phyloP scores from a whole-genome alignment of 768 basidiomycete species.

The Boletus subcaerulescens region DNA sequence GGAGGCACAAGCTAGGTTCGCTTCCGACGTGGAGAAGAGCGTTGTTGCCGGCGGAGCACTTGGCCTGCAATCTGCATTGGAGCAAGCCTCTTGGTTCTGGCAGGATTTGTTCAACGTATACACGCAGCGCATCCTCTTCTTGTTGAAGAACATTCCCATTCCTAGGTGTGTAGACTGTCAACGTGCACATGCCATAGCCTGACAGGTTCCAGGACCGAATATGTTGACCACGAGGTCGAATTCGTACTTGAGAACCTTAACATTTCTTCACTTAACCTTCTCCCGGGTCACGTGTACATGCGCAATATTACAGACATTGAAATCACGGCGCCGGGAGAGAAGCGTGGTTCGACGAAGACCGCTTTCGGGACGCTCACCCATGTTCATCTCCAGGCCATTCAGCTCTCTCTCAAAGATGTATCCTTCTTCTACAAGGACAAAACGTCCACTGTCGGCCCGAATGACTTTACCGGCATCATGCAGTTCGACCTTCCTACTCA shows the following conservation, averaged over 20 bases:
- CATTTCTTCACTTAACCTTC: slow-evolving; percentile 60
- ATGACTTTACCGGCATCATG: slow-evolving; percentile 59
- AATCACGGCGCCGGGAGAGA: slow-evolving; percentile 41
- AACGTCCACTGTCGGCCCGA: slow-evolving; percentile 47
- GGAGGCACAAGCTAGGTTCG: slow-evolving; percentile 48
- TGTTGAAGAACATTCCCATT: slow-evolving; percentile 63
- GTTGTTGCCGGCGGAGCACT: slow-evolving; percentile 35
- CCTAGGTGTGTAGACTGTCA: slow-evolving; percentile 47
- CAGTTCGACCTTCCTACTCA: slow-evolving; percentile 60
- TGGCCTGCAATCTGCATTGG: slow-evolving; percentile 50
- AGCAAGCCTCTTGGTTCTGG: slow-evolving; percentile 74
- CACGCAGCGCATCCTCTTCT: slow-evolving; percentile 51
- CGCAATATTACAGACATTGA: slow-evolving; percentile 68
- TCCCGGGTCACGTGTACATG: slow-evolving; percentile 69
- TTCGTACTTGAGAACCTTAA: slow-evolving; percentile 76
- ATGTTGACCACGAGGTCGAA: slow-evolving; percentile 63
- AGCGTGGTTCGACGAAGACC: slow-evolving; percentile 38
- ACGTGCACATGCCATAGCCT: background rate
- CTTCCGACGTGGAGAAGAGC: slow-evolving; percentile 47
- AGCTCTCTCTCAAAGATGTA: slow-evolving; percentile 59
- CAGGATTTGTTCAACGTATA: slow-evolving; percentile 81
- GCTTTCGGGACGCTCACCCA: slow-evolving; percentile 64
- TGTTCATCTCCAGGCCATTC: slow-evolving; percentile 61
- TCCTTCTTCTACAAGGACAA: slow-evolving; percentile 77
- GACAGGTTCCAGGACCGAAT: slow-evolving; percentile 54